Evolutionary conservation across 306 rosid species (phyloP).

Genomic region (Astragalus glycyphyllos): DNA sequence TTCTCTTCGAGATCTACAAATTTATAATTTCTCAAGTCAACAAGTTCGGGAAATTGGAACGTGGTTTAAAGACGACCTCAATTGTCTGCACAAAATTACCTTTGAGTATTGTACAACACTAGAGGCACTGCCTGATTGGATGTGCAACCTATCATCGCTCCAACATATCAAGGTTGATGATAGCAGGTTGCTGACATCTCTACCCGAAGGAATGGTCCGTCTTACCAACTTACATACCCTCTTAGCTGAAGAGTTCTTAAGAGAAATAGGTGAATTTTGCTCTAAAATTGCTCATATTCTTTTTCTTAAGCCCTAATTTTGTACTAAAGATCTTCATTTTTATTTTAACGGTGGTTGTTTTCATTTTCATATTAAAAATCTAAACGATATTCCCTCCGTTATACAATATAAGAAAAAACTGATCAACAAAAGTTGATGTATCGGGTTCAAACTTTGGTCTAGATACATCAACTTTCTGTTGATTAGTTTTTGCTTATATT

Average conservation of each 20-base stretch:
- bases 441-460: no score
- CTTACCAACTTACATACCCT: slow-evolving; percentile 24
- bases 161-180: background rate
- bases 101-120: background rate
- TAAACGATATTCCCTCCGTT: no score
- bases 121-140: slow-evolving; percentile 21
- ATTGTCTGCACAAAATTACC: background rate
- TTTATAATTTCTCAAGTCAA: no score
- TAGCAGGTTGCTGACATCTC: background rate
- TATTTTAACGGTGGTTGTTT: no score
- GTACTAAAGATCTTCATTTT: no score
- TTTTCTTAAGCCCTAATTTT: no score
- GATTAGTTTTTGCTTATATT: no score
- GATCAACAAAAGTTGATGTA: no score
- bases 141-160: slow-evolving; percentile 24
- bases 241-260: background rate
- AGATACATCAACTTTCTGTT: no score
- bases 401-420: no score
- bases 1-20: no score
- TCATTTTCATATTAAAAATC: no score
- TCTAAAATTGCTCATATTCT: slow-evolving; percentile 9
- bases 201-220: slow-evolving; percentile 16
- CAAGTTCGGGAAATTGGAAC: background rate
- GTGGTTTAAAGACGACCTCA: background rate
- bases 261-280: background rate